Conservation (phyloP, 2,329 filamentous ascomycete species). For the Zymoseptoria brevis region DNA sequence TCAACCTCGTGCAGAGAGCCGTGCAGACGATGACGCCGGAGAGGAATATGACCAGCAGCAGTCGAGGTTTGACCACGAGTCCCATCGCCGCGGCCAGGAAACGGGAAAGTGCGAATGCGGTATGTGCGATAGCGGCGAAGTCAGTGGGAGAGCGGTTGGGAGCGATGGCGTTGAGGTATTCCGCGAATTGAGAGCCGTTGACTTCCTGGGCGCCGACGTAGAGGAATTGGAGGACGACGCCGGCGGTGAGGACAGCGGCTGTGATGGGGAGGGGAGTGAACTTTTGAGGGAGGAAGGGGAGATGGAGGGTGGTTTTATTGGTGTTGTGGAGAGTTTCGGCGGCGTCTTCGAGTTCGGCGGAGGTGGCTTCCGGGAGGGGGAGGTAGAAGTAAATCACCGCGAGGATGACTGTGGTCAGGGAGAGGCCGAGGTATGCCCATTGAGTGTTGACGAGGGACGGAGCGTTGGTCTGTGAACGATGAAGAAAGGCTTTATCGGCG, state of each 20-base stretch:
- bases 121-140: constrained; percentile 48
- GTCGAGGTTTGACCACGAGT: constrained; percentile 50
- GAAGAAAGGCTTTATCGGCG: constrained; percentile 51
- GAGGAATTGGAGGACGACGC: constrained; percentile 49
- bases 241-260: constrained; percentile 49
- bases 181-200: constrained; percentile 41
- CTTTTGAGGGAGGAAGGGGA: background rate
- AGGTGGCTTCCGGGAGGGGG: constrained; percentile 54
- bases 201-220: constrained; percentile 56
- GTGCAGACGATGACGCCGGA: constrained; percentile 46
- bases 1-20: constrained; percentile 44
- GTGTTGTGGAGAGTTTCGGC: constrained; percentile 45
- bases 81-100: constrained; percentile 49
- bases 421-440: constrained; percentile 58
- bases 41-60: constrained; percentile 48
- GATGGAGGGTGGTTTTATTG: constrained; percentile 34
- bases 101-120: constrained; percentile 50
- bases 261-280: constrained; percentile 43
- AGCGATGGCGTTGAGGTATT: constrained; percentile 36
- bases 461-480: constrained; percentile 35
- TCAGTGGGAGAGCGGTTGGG: constrained; percentile 32
- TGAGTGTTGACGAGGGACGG: constrained; percentile 52
- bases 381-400: constrained; percentile 55
- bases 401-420: constrained; percentile 51
- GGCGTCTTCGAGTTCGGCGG: constrained; percentile 50